A percentile compares a stretch with the other conserved stretches of the same genome.
Evolutionary conservation across 169 alveolate genomes (phyloP).

Genomic region (Plasmodium coatneyi): DNA sequence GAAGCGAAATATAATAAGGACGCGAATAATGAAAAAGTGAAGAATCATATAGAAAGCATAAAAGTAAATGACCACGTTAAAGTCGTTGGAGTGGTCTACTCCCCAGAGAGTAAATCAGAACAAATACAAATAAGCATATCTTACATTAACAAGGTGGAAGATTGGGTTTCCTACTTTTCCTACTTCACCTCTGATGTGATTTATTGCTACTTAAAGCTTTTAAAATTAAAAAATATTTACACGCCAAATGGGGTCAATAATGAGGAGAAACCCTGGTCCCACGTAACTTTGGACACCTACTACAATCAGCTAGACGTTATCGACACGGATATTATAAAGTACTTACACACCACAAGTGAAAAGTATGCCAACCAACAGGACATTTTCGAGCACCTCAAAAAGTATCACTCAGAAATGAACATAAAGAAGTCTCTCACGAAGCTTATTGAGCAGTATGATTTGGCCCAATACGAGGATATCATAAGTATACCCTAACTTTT

Average conservation of each 20-base stretch:
- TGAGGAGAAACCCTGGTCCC: constrained; percentile 74
- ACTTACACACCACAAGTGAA: constrained; percentile 60
- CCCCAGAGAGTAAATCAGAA: constrained; percentile 67
- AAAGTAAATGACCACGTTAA: constrained; percentile 67
- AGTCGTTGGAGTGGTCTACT: constrained; percentile 70
- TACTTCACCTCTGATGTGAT: constrained; percentile 65
- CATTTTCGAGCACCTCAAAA: constrained; percentile 48
- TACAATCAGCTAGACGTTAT: constrained; percentile 46
- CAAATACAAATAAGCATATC: constrained; percentile 59
- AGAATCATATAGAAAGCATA: constrained; percentile 58
- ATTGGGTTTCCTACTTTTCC: constrained; percentile 72
- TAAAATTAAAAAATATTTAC: constrained; percentile 57
- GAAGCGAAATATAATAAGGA: constrained; percentile 77
- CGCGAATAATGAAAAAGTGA: constrained; percentile 69
- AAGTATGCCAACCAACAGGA: constrained; percentile 69
- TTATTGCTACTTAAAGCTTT: constrained; percentile 63
- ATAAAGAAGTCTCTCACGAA: constrained; percentile 60
- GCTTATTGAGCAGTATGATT: constrained; percentile 62
- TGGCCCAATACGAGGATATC: constrained; percentile 70
- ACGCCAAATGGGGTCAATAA: constrained; percentile 51
- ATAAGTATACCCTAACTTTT: constrained; percentile 36
- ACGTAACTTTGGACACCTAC: constrained; percentile 47
- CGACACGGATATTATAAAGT: constrained; percentile 59
- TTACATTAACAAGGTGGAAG: constrained; percentile 48
- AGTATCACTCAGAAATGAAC: constrained; percentile 69